Percentiles rank a stretch among this genome's conserved stretches.
These are phyloP conservation scores for Camellia sinensis DNA, from an alignment of 148 eudicot genomes.

Conservation along the genomic window DNA sequence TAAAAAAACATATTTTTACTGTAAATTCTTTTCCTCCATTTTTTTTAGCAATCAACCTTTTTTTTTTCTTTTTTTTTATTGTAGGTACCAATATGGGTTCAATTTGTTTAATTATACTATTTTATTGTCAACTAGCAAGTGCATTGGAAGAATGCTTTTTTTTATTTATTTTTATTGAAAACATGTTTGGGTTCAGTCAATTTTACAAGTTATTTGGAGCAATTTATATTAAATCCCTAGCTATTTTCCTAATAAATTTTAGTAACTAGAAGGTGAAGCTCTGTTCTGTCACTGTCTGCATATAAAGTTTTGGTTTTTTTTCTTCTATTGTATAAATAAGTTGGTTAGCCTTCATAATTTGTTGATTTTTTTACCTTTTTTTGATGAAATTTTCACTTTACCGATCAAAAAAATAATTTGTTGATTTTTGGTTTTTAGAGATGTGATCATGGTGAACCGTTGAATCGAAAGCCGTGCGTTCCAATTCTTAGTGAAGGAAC, in stretches of 20 bases:
- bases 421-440: constrained; percentile 36
- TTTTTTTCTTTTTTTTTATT: background rate
- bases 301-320: too few relatives aligned
- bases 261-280: background rate
- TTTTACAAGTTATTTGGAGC: background rate
- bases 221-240: background rate
- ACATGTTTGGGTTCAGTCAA: background rate
- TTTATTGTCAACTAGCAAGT: background rate
- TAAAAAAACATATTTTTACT: background rate
- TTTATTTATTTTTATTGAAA: too few relatives aligned
- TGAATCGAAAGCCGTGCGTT: constrained; percentile 65
- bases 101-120: background rate
- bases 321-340: too few relatives aligned
- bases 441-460: constrained; percentile 52
- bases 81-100: background rate
- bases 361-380: background rate
- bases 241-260: background rate
- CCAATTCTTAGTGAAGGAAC: constrained; percentile 61
- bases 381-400: too few relatives aligned
- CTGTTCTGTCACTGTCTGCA: background rate
- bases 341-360: background rate
- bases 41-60: background rate
- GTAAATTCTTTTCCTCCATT: background rate
- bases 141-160: background rate
- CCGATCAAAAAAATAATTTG: background rate